phyloP scores from a whole-genome alignment of 139 green algal genomes.

The Chloropicon primus region DNA sequence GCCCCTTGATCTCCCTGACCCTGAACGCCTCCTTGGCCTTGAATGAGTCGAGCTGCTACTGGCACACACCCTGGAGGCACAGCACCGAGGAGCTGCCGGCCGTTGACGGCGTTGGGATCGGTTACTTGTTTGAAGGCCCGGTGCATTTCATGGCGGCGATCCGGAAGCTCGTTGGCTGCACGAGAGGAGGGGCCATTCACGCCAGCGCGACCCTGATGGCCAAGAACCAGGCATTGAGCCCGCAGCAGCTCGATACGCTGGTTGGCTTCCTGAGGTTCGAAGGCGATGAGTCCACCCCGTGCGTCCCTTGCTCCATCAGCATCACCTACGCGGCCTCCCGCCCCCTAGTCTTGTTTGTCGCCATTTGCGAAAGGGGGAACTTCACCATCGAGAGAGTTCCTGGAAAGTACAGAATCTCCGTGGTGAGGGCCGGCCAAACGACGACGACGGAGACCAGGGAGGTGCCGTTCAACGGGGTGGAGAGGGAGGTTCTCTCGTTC shows the following conservation, averaged over 20 bases:
- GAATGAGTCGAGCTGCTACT: slow-evolving; percentile 36
- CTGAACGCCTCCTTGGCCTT: slow-evolving; percentile 32
- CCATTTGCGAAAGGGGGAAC: slow-evolving; percentile 22
- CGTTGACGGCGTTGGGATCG: neutral
- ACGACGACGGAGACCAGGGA: slow-evolving; percentile 11
- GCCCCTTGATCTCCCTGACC: slow-evolving; percentile 28
- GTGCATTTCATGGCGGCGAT: slow-evolving; percentile 44
- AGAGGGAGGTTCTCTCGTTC: slow-evolving; percentile 9
- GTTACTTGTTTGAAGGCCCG: slow-evolving; percentile 33
- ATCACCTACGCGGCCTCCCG: slow-evolving; percentile 27
- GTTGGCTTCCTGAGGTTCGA: slow-evolving; percentile 17
- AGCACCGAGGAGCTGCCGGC: slow-evolving; percentile 28
- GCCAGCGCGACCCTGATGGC: slow-evolving; percentile 2
- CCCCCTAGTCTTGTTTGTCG: slow-evolving; percentile 19
- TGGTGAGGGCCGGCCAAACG: slow-evolving; percentile 14
- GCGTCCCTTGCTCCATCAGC: slow-evolving; percentile 13
- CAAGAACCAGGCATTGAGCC: neutral
- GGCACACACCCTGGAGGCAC: slow-evolving; percentile 28
- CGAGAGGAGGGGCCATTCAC: neutral
- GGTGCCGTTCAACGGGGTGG: neutral
- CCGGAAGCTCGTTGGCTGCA: slow-evolving; percentile 2
- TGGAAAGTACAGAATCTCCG: slow-evolving; percentile 27
- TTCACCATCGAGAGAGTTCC: neutral
- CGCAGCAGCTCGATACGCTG: slow-evolving; percentile 22
- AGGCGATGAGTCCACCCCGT: neutral